Evolutionary conservation across 163 green algal species (phyloP).

Genomic region (Chlorella variabilis): DNA sequence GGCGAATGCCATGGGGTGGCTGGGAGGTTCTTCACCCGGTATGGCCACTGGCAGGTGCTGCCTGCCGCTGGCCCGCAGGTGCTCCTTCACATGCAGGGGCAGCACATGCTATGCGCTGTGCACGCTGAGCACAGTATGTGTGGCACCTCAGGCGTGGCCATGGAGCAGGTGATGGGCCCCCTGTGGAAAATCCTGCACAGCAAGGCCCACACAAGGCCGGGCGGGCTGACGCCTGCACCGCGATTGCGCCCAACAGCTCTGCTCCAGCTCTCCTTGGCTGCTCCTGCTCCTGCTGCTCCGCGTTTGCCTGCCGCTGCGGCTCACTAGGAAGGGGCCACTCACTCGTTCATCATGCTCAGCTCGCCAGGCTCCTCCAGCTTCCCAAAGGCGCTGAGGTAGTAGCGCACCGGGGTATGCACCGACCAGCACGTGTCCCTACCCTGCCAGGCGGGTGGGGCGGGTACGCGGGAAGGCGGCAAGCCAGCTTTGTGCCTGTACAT

Average conservation of each 20-base stretch:
- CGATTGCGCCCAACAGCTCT: too few relatives aligned
- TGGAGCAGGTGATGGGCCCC: slow-evolving; percentile 73
- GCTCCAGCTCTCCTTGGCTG: too few relatives aligned
- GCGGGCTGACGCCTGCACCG: not conserved
- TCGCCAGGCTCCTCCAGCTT: slow-evolving; percentile 57
- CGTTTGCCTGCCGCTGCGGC: too few relatives aligned
- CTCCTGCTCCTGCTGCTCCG: too few relatives aligned
- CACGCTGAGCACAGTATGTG: too few relatives aligned
- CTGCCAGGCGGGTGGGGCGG: not conserved
- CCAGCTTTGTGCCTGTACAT: too few relatives aligned
- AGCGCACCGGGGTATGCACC: slow-evolving; percentile 73
- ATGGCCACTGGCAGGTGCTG: too few relatives aligned
- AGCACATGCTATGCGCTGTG: too few relatives aligned
- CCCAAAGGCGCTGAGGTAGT: slow-evolving; percentile 72
- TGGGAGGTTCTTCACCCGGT: too few relatives aligned
- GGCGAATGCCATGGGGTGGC: too few relatives aligned
- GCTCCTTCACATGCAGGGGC: too few relatives aligned
- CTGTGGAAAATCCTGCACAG: slow-evolving; percentile 56
- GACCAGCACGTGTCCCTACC: slow-evolving; percentile 74
- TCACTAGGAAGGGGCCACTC: not conserved
- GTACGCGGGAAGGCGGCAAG: not conserved
- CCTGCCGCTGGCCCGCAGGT: too few relatives aligned
- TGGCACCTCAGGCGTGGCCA: slow-evolving; percentile 75
- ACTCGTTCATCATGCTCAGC: slow-evolving; percentile 77
- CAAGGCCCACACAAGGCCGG: not conserved